Evolutionary conservation across 2,329 filamentous ascomycete species (phyloP).

Genomic region (Colletotrichum liriopes): DNA sequence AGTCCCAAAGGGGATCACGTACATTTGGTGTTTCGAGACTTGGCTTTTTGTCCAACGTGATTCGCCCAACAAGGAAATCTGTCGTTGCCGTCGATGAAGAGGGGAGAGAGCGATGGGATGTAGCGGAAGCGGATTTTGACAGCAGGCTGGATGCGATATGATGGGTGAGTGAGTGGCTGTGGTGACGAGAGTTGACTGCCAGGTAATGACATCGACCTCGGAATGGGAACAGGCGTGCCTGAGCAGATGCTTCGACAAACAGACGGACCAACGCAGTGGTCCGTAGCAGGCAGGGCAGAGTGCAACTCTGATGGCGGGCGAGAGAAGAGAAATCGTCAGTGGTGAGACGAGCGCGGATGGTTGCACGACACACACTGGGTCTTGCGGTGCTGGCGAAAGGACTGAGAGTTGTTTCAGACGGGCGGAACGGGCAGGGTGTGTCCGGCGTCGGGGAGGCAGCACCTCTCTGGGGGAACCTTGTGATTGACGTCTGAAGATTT

Average conservation of each 20-base stretch:
- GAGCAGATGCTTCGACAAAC: slow-evolving; percentile 13
- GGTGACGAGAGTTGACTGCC: slow-evolving; percentile 13
- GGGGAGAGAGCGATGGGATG: slow-evolving; percentile 3
- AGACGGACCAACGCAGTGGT: slow-evolving; percentile 18
- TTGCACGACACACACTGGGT: slow-evolving; percentile 41
- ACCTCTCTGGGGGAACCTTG: slow-evolving; percentile 36
- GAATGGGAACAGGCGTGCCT: slow-evolving; percentile 14
- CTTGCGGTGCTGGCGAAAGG: slow-evolving; percentile 39
- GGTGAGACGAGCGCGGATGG: slow-evolving; percentile 38
- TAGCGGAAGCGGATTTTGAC: slow-evolving; percentile 13
- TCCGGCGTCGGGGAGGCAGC: slow-evolving; percentile 42
- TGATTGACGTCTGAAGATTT: slow-evolving; percentile 42
- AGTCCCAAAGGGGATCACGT: slow-evolving; percentile 55
- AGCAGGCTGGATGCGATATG: slow-evolving; percentile 6
- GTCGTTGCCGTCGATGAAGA: slow-evolving; percentile 28
- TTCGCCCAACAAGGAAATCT: slow-evolving; percentile 43
- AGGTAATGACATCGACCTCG: slow-evolving; percentile 34
- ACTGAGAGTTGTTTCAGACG: slow-evolving; percentile 58
- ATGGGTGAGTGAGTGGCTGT: slow-evolving; percentile 14
- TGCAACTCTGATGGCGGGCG: slow-evolving; percentile 25
- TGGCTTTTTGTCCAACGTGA: slow-evolving; percentile 47
- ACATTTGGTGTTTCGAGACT: slow-evolving; percentile 60
- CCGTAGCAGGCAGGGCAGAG: slow-evolving; percentile 22
- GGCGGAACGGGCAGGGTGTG: slow-evolving; percentile 49
- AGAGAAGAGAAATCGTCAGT: slow-evolving; percentile 29